Percentiles rank a stretch among this genome's conserved stretches.
Evolutionary conservation across 148 eudicot genomes (phyloP).

Genomic region (Persicaria maculosa): DNA sequence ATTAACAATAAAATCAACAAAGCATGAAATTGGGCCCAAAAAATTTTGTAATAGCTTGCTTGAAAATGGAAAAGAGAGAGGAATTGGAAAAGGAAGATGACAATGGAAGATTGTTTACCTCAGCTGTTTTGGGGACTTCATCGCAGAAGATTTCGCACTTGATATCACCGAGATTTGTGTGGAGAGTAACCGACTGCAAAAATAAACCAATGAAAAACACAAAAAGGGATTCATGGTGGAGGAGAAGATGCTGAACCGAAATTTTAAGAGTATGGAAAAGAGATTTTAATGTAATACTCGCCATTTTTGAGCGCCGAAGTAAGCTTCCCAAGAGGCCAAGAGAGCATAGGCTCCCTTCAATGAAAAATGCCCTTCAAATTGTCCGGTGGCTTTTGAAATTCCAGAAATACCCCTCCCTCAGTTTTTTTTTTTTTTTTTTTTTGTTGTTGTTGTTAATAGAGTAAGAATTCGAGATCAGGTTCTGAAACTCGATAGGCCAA

Average conservation of each 20-base stretch:
- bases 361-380: too few relatives aligned
- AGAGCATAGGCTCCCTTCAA: too few relatives aligned
- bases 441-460: too few relatives aligned
- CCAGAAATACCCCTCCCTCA: too few relatives aligned
- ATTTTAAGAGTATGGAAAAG: neutral
- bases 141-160: conserved; percentile 86
- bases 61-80: neutral
- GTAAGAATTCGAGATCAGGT: too few relatives aligned
- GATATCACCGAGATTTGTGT: conserved; percentile 86
- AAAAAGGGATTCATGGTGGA: neutral
- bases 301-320: neutral
- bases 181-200: conserved; percentile 74
- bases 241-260: neutral
- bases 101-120: conserved; percentile 29
- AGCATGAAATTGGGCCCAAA: neutral
- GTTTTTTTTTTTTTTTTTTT: too few relatives aligned
- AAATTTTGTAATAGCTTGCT: neutral
- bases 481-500: too few relatives aligned
- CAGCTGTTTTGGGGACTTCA: conserved; percentile 76
- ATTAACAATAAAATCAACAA: neutral
- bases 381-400: too few relatives aligned
- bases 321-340: too few relatives aligned
- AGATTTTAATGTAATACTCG: neutral
- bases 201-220: neutral
- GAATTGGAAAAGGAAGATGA: neutral